phyloP scores from a whole-genome alignment of 129 eudicot species.

The Pittosporum tobira region DNA sequence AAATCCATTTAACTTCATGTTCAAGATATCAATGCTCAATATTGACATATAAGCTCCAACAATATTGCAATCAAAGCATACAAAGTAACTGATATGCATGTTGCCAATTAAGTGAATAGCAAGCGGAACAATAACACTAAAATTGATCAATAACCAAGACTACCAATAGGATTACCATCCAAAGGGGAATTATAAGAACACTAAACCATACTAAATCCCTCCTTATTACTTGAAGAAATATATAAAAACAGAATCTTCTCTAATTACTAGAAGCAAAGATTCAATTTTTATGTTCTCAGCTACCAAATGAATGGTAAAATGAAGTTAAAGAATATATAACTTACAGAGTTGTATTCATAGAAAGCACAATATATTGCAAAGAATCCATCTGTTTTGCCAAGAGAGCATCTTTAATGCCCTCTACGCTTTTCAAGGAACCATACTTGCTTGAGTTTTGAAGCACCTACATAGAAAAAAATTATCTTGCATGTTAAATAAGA shows the following conservation, averaged over 20 bases:
- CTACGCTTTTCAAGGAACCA: conserved; percentile 50
- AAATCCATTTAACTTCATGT: neutral
- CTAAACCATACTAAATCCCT: neutral
- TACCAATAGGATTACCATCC: neutral
- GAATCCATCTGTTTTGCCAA: conserved; percentile 71
- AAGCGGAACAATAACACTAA: too few relatives aligned
- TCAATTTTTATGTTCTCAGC: neutral
- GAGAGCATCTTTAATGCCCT: conserved; percentile 44
- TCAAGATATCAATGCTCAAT: neutral
- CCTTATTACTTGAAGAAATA: neutral
- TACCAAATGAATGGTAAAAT: neutral
- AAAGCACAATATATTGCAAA: conserved; percentile 42
- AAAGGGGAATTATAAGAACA: neutral
- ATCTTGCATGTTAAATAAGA: too few relatives aligned
- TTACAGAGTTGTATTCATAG: conserved; percentile 58
- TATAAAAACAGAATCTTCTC: too few relatives aligned
- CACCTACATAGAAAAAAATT: conserved; percentile 22
- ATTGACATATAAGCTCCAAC: neutral
- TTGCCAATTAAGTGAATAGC: too few relatives aligned
- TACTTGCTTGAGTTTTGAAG: conserved; percentile 44
- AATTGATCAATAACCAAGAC: neutral
- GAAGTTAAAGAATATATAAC: conserved; percentile 9
- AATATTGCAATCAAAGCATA: neutral
- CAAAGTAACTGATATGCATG: neutral
- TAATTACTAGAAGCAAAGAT: neutral